phyloP scores from a whole-genome alignment of 768 basidiomycete species.

The Russula emetica region DNA sequence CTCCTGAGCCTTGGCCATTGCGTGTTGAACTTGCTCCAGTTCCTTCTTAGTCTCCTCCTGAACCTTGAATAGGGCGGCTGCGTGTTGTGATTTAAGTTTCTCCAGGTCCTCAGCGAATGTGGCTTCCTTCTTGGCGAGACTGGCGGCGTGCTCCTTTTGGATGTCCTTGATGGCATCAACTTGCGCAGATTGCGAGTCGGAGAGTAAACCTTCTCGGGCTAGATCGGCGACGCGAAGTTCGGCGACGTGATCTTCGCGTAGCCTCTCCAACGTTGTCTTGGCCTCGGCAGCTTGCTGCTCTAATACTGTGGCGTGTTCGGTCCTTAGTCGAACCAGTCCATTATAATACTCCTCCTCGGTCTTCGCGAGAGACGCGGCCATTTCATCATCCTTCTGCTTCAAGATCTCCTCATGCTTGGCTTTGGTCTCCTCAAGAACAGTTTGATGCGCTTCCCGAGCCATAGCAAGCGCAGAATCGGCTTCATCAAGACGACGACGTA shows the following conservation, averaged over 20 bases:
- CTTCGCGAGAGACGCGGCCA: slow-evolving; percentile 52
- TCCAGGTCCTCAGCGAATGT: slow-evolving; percentile 63
- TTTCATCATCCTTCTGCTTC: slow-evolving; percentile 59
- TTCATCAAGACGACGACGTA: slow-evolving; percentile 53
- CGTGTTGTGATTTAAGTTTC: slow-evolving; percentile 61
- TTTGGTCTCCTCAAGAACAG: slow-evolving; percentile 45
- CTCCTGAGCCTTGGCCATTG: slow-evolving; percentile 45
- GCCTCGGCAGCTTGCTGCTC: slow-evolving; percentile 58
- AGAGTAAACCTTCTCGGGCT: slow-evolving; percentile 64
- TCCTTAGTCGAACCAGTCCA: slow-evolving; percentile 69
- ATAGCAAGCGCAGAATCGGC: slow-evolving; percentile 47
- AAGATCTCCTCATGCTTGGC: slow-evolving; percentile 53
- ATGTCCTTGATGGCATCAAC: slow-evolving; percentile 57
- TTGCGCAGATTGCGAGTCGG: slow-evolving; percentile 69
- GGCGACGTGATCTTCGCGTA: slow-evolving; percentile 72
- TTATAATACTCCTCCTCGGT: slow-evolving; percentile 84
- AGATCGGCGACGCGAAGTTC: slow-evolving; percentile 73
- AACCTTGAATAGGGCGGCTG: slow-evolving; percentile 47
- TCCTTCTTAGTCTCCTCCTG: slow-evolving; percentile 53
- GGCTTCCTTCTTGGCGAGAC: slow-evolving; percentile 61
- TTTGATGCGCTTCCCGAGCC: slow-evolving; percentile 49
- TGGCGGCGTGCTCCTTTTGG: slow-evolving; percentile 67
- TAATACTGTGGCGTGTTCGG: slow-evolving; percentile 63
- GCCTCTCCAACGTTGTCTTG: slow-evolving; percentile 58
- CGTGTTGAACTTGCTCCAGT: slow-evolving; percentile 44